Evolutionary conservation across 1,284 basidiomycete genomes (phyloP).

Genomic region (Ustilago curta): DNA sequence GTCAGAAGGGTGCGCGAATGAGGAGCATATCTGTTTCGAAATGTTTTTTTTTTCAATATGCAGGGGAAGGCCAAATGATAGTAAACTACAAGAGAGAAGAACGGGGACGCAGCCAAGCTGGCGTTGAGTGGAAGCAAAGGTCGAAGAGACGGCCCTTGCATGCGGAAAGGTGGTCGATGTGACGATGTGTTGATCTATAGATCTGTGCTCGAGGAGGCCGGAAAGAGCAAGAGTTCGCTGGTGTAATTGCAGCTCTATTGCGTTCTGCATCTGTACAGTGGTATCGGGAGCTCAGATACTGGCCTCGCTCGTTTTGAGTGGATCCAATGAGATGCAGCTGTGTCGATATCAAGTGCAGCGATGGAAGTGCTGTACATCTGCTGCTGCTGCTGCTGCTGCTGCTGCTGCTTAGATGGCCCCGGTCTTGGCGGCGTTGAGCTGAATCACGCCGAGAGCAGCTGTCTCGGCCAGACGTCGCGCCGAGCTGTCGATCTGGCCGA

Average conservation of each 20-base stretch:
- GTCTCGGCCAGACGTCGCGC: constrained; percentile 69
- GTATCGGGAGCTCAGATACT: constrained; percentile 23
- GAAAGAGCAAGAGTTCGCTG: not conserved
- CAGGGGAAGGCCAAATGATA: constrained; percentile 14
- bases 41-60: constrained; percentile 25
- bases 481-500: constrained; percentile 69
- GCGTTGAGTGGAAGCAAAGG: not conserved
- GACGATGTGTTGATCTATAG: not conserved
- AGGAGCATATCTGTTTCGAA: not conserved
- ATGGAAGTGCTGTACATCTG: not conserved
- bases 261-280: constrained; percentile 7
- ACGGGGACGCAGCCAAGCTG: constrained; percentile 12
- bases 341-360: not conserved
- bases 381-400: no score
- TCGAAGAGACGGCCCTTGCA: not conserved
- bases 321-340: not conserved
- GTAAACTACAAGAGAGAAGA: constrained; percentile 30
- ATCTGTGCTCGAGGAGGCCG: constrained; percentile 3
- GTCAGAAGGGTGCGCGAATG: not conserved
- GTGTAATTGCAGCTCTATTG: constrained; percentile 8
- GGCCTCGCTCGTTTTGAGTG: constrained; percentile 24
- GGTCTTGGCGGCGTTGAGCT: constrained; percentile 65
- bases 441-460: constrained; percentile 72
- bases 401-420: constrained; percentile 60
- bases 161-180: not conserved